Evolutionary conservation across 139 green algal species (phyloP).

Genomic region (Chara braunii): DNA sequence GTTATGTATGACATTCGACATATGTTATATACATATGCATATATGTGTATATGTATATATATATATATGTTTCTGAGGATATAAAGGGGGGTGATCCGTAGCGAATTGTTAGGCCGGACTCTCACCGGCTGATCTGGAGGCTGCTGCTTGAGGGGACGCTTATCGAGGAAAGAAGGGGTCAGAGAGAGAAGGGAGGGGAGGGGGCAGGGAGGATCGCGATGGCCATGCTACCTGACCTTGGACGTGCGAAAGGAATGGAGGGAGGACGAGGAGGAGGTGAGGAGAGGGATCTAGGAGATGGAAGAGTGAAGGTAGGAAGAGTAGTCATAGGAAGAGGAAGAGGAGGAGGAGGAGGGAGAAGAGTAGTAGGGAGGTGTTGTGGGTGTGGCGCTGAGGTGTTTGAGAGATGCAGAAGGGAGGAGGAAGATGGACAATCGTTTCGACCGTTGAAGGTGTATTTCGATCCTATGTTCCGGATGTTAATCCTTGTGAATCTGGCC

Average conservation of each 20-base stretch:
- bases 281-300: background rate
- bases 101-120: no score
- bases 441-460: background rate
- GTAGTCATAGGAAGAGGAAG: background rate
- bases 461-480: conserved; percentile 25
- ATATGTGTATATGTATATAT: no score
- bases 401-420: background rate
- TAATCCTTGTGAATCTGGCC: conserved; percentile 56
- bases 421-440: background rate
- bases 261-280: background rate
- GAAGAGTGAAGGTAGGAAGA: background rate
- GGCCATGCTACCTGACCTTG: background rate
- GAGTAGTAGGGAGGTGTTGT: background rate
- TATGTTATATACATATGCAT: no score
- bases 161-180: no score
- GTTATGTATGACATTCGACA: no score
- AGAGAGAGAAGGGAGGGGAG: no score
- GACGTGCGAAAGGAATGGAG: background rate
- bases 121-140: no score
- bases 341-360: background rate
- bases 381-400: background rate
- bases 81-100: no score
- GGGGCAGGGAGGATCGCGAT: background rate
- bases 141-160: no score
- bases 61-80: no score